A percentile compares a stretch with the other conserved stretches of the same genome.
phyloP scores from a whole-genome alignment of 2,329 filamentous ascomycete species.

The Penicillium sclerotiorum region DNA sequence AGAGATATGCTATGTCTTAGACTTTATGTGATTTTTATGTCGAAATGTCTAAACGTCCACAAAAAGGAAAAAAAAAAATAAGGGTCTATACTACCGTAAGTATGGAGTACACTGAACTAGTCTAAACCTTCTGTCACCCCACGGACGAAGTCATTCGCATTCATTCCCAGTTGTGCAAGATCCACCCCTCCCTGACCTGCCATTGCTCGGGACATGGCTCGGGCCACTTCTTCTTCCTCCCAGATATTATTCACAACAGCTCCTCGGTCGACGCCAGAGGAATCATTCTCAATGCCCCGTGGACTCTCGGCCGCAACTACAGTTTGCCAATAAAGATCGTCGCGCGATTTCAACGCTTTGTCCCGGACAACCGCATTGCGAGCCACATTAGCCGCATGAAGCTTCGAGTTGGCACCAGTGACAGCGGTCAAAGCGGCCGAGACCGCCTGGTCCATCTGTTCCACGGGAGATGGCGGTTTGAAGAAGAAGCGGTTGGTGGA shows the following conservation, averaged over 20 bases:
- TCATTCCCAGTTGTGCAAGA: constrained; percentile 44
- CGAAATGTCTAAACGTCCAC: too few species aligned
- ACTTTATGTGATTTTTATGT: not conserved
- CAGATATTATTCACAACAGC: constrained; percentile 50
- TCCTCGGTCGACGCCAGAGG: constrained; percentile 66
- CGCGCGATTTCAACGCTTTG: constrained; percentile 65
- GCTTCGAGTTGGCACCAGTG: constrained; percentile 63
- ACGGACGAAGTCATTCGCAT: constrained; percentile 48
- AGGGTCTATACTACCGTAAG: too few species aligned
- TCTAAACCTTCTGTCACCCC: constrained; percentile 46
- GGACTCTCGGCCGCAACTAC: constrained; percentile 62
- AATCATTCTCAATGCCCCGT: constrained; percentile 60
- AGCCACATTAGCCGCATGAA: constrained; percentile 73
- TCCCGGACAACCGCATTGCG: constrained; percentile 80
- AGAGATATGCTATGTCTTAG: not conserved
- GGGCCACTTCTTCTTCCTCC: constrained; percentile 68
- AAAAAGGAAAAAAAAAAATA: too few species aligned
- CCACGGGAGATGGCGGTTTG: constrained; percentile 61
- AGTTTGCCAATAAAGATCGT: constrained; percentile 72
- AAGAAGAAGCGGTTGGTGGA: constrained; percentile 79
- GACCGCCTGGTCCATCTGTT: constrained; percentile 64
- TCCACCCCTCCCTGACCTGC: constrained; percentile 62
- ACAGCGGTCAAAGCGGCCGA: constrained; percentile 56
- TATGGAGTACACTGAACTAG: too few species aligned
- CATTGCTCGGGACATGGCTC: constrained; percentile 73